Base-by-base conservation (phyloP, 768 basidiomycete species). In the Boletus speciosus region DNA sequence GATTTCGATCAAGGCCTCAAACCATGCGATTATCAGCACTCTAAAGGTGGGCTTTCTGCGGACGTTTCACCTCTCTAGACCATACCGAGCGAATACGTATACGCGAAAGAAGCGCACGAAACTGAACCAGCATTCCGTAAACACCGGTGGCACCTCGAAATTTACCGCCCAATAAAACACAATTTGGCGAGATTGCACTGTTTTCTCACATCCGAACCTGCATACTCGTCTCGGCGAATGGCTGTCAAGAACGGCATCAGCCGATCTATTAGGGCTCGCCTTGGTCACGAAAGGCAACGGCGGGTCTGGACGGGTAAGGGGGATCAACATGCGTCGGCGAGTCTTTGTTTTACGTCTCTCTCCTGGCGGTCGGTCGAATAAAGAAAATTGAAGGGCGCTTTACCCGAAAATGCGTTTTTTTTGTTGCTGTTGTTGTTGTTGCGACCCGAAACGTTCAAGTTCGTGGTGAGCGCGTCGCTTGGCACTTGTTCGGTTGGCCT, bases 261-360 rank as follows among this genome's bases (percentile, higher is more conserved):
- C 43, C 50, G 42, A 3, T 35, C 9, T 11, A n/a, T 31, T 39
- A n/a, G 25, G 29, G 35, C 19, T 19, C 19, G 19, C 19, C 19
- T 19, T 29, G 12, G n/a, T 37, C 29, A 4, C 37, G 32, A 25
- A 47, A 32, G 32, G 37, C 19, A n/a, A 6, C 14, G 9, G 27
- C 34, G 47, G 47, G 47, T 51, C 47, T 19, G 32, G 23, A 19
- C 16, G 25, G 11, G 19, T 19, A 19, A 19, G 19, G 19, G 19
- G 19, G 38, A 40, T 41, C 36, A 31, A 54, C 63, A 66, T 52
- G 64, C 52, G 58, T 61, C 61, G 62, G 65, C 34, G 62, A 35
- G 62, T 48, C 58, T 50, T 54, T 49, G 50, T 51, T 65, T 64
- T 65, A 65, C 63, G 63, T 65, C 54, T 40, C 35, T 5, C 9